These are phyloP conservation scores for Sechiopsis laciniata DNA, from an alignment of 306 rosid genomes.

Conservation along the genomic window DNA sequence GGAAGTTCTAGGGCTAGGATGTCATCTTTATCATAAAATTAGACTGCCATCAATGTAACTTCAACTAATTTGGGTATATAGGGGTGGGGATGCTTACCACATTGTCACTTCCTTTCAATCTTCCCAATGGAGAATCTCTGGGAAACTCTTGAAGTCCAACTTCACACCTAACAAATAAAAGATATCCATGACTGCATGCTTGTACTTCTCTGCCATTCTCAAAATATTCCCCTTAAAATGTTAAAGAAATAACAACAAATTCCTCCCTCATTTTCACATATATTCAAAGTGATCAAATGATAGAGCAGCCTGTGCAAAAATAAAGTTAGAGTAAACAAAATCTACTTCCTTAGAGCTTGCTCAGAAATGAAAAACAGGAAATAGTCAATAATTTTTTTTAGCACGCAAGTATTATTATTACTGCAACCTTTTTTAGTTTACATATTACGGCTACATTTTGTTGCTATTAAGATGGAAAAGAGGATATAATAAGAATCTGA, in stretches of 20 bases:
- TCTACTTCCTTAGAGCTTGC: background rate
- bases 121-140: constrained; percentile 70
- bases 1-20: background rate
- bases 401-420: background rate
- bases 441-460: background rate
- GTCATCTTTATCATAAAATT: background rate
- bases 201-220: background rate
- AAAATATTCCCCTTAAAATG: background rate
- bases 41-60: background rate
- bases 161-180: constrained; percentile 48
- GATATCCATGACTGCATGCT: background rate
- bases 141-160: constrained; percentile 87
- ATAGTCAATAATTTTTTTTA: background rate
- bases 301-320: no score
- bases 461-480: background rate
- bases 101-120: constrained; percentile 94
- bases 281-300: no score
- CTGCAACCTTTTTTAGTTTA: no score
- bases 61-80: background rate
- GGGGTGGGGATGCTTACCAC: constrained; percentile 45
- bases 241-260: background rate
- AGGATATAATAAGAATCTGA: background rate
- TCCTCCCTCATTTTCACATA: no score
- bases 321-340: background rate
- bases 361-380: background rate